Conservation (phyloP, 495 filamentous ascomycete species). For the Daldinia decipiens region DNA sequence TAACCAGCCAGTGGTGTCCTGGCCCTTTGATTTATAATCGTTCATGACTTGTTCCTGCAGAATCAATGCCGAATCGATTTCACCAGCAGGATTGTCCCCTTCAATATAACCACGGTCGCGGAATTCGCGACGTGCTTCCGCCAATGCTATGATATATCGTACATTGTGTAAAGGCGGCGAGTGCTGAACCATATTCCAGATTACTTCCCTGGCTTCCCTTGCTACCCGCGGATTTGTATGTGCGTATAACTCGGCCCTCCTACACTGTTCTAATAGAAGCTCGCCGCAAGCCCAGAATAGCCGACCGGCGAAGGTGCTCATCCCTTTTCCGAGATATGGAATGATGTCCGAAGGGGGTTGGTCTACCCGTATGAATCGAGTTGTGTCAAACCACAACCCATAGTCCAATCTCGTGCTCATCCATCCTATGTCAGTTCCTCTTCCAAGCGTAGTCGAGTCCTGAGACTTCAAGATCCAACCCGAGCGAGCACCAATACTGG, state of each 20-base stretch:
- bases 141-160: constrained; percentile 32
- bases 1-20: constrained; percentile 26
- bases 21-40: constrained; percentile 26
- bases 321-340: constrained; percentile 35
- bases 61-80: constrained; percentile 13
- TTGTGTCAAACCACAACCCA: constrained; percentile 38
- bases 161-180: constrained; percentile 26
- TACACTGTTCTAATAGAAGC: constrained; percentile 30
- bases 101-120: constrained; percentile 32
- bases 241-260: constrained; percentile 8
- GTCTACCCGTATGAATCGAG: constrained; percentile 21
- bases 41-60: constrained; percentile 22
- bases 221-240: constrained; percentile 5
- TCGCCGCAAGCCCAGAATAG: constrained; percentile 37
- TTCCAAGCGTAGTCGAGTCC: background rate
- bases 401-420: constrained; percentile 33
- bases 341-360: constrained; percentile 32
- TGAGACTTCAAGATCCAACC: constrained; percentile 15
- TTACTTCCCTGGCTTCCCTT: constrained; percentile 25
- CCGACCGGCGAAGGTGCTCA: constrained; percentile 35
- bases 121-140: constrained; percentile 33
- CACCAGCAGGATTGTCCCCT: constrained; percentile 25
- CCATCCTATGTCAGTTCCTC: background rate
- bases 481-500: background rate
- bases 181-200: constrained; percentile 36